phyloP scores from a whole-genome alignment of 306 rosid species.

The Sphenostylis stenocarpa region DNA sequence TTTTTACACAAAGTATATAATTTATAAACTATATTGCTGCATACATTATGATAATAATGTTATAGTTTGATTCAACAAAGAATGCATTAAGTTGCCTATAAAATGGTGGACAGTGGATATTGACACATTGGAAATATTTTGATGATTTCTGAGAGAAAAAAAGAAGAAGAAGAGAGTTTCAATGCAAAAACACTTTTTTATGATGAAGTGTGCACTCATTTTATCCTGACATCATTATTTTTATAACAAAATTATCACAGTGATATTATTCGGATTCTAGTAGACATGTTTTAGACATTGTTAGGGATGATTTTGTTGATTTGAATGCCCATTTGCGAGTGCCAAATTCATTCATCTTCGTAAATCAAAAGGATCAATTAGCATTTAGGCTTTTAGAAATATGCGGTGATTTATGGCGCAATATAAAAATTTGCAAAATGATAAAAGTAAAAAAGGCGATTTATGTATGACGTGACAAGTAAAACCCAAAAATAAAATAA shows the following conservation, averaged over 20 bases:
- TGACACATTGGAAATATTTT: neutral
- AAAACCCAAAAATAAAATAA: no score
- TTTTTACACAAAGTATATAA: no score
- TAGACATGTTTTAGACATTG: slow-evolving; percentile 5
- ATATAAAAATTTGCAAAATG: neutral
- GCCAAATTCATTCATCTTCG: neutral
- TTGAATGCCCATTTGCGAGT: neutral
- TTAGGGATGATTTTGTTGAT: slow-evolving; percentile 10
- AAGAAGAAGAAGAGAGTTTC: no score
- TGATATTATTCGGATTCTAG: slow-evolving; percentile 7
- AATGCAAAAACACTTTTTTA: slow-evolving; percentile 15
- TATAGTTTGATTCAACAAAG: neutral
- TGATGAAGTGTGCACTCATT: slow-evolving; percentile 22
- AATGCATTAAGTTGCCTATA: neutral
- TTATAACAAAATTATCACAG: slow-evolving; percentile 16
- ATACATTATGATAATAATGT: neutral
- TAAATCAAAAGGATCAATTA: neutral
- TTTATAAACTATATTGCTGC: neutral
- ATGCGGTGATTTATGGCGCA: neutral
- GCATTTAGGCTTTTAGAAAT: neutral
- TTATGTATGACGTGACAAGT: no score
- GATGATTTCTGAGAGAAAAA: neutral
- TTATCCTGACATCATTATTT: slow-evolving; percentile 18
- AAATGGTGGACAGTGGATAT: neutral
- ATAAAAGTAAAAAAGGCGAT: no score